These are phyloP conservation scores for Noccaea bulbosa DNA, from an alignment of 345 rosid species.

Conservation along the genomic window DNA sequence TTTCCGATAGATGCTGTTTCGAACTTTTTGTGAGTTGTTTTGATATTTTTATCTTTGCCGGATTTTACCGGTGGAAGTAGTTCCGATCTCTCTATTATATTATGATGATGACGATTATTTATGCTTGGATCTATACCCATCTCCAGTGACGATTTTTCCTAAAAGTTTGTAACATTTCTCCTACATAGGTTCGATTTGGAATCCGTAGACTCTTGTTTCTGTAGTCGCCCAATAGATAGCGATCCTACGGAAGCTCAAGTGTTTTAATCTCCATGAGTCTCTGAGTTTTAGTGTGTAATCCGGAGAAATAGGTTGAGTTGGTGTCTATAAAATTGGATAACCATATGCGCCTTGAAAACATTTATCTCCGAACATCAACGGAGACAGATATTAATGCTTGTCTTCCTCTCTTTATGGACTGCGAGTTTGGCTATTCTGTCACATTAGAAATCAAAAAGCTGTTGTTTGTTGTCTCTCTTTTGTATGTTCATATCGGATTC, in stretches of 20 bases:
- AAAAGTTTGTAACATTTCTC: neutral
- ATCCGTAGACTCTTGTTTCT: neutral
- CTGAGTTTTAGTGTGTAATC: neutral
- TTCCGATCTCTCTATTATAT: neutral
- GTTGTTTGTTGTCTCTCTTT: neutral
- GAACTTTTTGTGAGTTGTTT: too few relatives aligned
- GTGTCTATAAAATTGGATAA: conserved; percentile 37
- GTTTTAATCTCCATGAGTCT: too few relatives aligned
- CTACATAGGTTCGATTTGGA: neutral
- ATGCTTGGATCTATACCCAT: conserved; percentile 7
- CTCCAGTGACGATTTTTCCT: neutral
- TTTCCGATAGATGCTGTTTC: too few relatives aligned
- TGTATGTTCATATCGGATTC: neutral
- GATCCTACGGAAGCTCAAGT: neutral
- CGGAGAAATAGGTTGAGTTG: conserved; percentile 40
- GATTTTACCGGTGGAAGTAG: too few relatives aligned
- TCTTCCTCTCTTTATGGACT: conserved; percentile 37
- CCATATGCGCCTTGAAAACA: conserved; percentile 11
- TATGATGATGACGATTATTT: conserved; percentile 30
- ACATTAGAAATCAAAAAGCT: neutral
- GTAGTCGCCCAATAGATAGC: neutral
- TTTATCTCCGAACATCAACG: conserved; percentile 26
- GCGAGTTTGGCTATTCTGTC: conserved; percentile 45
- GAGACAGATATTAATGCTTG: conserved; percentile 43
- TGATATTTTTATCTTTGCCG: too few relatives aligned